Percentiles rank a stretch among this genome's conserved stretches.
phyloP scores from a whole-genome alignment of 2,329 filamentous ascomycete genomes.

The Huntiella omanensis region DNA sequence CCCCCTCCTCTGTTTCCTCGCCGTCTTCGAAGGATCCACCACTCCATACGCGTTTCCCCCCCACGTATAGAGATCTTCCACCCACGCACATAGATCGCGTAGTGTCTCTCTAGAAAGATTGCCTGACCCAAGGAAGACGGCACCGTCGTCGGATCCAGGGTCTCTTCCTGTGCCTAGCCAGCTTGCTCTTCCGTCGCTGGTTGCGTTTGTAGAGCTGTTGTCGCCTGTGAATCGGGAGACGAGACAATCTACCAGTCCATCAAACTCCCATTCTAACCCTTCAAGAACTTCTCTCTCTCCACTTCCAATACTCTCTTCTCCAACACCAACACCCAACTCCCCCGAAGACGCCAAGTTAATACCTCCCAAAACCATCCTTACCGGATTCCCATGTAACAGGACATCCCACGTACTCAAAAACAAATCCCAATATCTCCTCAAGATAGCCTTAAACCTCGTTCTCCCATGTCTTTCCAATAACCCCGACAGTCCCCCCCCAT shows the following conservation, averaged over 20 bases:
- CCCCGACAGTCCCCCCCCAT: conserved; percentile 53
- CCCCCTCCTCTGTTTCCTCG: conserved; percentile 18
- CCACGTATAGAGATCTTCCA: conserved; percentile 71
- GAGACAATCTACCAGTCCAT: conserved; percentile 72
- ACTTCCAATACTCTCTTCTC: conserved; percentile 87
- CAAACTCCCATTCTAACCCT: conserved; percentile 59
- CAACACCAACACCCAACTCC: conserved; percentile 82
- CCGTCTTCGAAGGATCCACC: conserved; percentile 27
- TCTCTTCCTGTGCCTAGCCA: conserved; percentile 62
- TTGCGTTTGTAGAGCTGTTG: conserved; percentile 12
- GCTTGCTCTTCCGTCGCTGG: conserved; percentile 12
- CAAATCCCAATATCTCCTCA: conserved; percentile 66
- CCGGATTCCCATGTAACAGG: conserved; percentile 74
- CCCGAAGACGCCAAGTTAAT: conserved; percentile 80
- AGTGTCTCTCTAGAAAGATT: conserved; percentile 53
- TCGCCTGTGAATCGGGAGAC: conserved; percentile 54
- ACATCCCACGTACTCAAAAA: conserved; percentile 66
- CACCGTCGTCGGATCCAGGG: conserved; percentile 56
- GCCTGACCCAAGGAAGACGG: conserved; percentile 69
- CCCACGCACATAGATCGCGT: conserved; percentile 61
- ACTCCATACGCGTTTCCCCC: conserved; percentile 75
- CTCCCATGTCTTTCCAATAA: conserved; percentile 40
- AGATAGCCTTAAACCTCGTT: conserved; percentile 48
- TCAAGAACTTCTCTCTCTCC: conserved; percentile 86
- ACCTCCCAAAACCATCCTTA: conserved; percentile 57